A percentile compares a stretch with the other conserved stretches of the same genome.
These are phyloP conservation scores for Ogataea ganodermae DNA, from an alignment of 805 yeast species.

Conservation along the genomic window DNA sequence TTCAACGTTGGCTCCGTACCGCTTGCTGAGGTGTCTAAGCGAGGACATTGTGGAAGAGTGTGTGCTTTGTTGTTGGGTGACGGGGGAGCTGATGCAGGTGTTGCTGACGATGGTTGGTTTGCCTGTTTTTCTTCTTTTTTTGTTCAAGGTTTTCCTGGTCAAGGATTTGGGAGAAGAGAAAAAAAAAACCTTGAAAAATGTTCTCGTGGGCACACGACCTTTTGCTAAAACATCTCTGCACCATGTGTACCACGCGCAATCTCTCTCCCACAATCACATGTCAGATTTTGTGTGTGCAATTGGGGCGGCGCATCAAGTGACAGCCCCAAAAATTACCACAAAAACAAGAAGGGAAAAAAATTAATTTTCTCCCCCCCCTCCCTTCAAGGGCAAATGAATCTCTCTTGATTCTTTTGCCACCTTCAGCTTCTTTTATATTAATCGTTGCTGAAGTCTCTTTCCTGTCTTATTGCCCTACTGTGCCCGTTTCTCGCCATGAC, in stretches of 20 bases:
- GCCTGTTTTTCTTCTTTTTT: not conserved
- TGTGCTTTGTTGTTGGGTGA: not conserved
- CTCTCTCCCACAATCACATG: conserved; percentile 4
- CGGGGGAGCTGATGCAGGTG: not conserved
- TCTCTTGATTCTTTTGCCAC: not conserved
- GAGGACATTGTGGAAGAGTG: conserved; percentile 15
- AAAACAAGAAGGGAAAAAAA: not conserved
- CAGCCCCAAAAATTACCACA: not conserved
- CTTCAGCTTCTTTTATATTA: too few relatives aligned
- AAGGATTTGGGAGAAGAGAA: too few relatives aligned
- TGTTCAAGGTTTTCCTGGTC: not conserved
- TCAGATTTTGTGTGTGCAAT: not conserved
- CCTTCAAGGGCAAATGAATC: not conserved
- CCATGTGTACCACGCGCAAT: not conserved
- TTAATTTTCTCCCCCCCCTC: not conserved
- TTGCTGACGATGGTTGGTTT: not conserved
- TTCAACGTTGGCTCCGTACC: conserved; percentile 35
- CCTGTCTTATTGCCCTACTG: not conserved
- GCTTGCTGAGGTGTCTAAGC: conserved; percentile 28
- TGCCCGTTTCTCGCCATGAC: conserved; percentile 8
- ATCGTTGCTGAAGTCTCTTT: not conserved
- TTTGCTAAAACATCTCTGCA: not conserved
- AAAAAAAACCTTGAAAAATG: not conserved
- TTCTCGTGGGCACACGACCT: not conserved
- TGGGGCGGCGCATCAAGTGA: not conserved